Evolutionary conservation across 352 stramenopile genomes (phyloP).

Genomic region (Blastocystis sp.): DNA sequence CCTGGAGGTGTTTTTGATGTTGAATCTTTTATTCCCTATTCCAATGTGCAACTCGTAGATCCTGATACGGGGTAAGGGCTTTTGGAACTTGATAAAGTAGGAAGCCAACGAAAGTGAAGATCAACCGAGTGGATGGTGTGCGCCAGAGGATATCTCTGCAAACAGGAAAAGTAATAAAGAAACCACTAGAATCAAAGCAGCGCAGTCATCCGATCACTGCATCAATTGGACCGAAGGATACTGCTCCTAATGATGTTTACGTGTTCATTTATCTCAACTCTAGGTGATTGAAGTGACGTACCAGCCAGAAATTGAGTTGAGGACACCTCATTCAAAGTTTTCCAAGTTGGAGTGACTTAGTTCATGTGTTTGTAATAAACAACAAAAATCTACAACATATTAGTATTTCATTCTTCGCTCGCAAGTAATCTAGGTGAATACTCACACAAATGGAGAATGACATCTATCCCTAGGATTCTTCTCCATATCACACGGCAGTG

Average conservation of each 20-base stretch:
- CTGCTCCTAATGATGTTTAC: constrained; percentile 36
- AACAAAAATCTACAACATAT: not conserved
- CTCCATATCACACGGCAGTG: not conserved
- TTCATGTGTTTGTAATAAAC: constrained; percentile 9
- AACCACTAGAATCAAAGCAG: constrained; percentile 43
- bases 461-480: constrained; percentile 29
- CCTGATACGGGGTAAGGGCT: constrained; percentile 37
- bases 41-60: constrained; percentile 63
- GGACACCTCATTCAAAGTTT: constrained; percentile 13
- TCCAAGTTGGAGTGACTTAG: not conserved
- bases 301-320: constrained; percentile 12
- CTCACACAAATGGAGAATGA: constrained; percentile 4
- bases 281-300: constrained; percentile 49
- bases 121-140: constrained; percentile 52
- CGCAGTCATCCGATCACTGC: constrained; percentile 32
- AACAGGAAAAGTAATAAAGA: constrained; percentile 46
- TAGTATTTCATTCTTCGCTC: not conserved
- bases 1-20: constrained; percentile 56
- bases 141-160: not conserved
- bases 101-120: constrained; percentile 58
- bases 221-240: constrained; percentile 43
- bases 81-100: not conserved
- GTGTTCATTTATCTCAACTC: not conserved
- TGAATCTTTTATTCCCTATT: constrained; percentile 62
- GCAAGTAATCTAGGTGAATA: not conserved